Evolutionary conservation across 2,329 filamentous ascomycete genomes (phyloP).

Genomic region (Exophiala alcalophila): DNA sequence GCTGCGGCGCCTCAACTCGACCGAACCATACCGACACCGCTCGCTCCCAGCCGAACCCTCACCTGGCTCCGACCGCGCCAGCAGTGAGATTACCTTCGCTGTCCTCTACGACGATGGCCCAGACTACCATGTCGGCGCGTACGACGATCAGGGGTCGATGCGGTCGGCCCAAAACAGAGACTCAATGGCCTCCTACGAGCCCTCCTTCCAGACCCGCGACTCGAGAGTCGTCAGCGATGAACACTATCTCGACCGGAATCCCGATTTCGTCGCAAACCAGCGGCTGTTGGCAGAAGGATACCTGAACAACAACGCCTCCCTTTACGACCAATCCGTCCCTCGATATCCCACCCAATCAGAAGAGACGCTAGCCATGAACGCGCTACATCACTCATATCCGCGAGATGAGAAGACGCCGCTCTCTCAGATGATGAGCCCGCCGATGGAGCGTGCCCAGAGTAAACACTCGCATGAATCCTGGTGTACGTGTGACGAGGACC

Average conservation of each 20-base stretch:
- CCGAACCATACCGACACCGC: conserved; percentile 29
- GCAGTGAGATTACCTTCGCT: conserved; percentile 31
- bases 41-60: conserved; percentile 29
- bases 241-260: conserved; percentile 27
- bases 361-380: conserved; percentile 28
- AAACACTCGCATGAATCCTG: conserved; percentile 31
- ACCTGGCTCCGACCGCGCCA: conserved; percentile 29
- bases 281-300: conserved; percentile 30
- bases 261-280: conserved; percentile 31
- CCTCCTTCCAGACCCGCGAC: conserved; percentile 30
- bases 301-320: conserved; percentile 29
- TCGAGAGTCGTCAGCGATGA: conserved; percentile 28
- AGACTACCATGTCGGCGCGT: conserved; percentile 31
- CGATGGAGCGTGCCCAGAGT: conserved; percentile 23
- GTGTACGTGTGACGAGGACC: conserved; percentile 32
- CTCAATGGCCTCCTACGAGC: conserved; percentile 30
- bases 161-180: conserved; percentile 24
- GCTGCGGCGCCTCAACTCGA: conserved; percentile 28
- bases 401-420: conserved; percentile 28
- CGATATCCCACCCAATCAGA: conserved; percentile 29
- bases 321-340: conserved; percentile 25
- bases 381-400: conserved; percentile 24
- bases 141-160: conserved; percentile 28
- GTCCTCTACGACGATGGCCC: conserved; percentile 31
- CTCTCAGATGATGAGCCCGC: conserved; percentile 22